Conservation (phyloP, 257 asterid species). For the Gardenia jasminoides region DNA sequence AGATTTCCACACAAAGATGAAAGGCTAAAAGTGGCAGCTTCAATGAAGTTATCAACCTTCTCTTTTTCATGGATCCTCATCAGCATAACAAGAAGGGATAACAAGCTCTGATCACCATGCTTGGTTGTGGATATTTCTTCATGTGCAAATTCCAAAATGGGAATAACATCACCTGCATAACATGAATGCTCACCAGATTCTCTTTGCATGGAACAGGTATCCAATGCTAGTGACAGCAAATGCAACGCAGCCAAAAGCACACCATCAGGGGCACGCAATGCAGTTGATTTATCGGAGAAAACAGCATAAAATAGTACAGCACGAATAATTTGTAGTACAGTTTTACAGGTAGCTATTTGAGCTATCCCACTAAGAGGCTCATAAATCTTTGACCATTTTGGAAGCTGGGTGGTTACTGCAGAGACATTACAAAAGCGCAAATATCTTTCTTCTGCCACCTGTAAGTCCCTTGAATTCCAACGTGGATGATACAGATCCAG, state of each 20-base stretch:
- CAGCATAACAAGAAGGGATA: constrained; percentile 88
- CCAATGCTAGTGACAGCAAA: constrained; percentile 78
- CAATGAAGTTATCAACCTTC: constrained; percentile 51
- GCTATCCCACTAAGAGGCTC: constrained; percentile 82
- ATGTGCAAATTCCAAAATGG: constrained; percentile 67
- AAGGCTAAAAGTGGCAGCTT: constrained; percentile 53
- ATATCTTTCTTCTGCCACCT: constrained; percentile 93
- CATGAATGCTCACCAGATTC: constrained; percentile 52
- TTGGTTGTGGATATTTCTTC: constrained; percentile 62
- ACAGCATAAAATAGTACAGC: constrained; percentile 80
- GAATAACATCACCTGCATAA: constrained; percentile 54
- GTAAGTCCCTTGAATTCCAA: constrained; percentile 88
- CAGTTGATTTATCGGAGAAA: constrained; percentile 47
- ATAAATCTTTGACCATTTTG: constrained; percentile 80
- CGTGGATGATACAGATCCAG: constrained; percentile 96
- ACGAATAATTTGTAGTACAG: constrained; percentile 68
- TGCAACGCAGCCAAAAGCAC: constrained; percentile 80
- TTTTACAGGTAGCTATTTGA: constrained; percentile 80
- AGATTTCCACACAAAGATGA: constrained; percentile 56
- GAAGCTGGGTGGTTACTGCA: constrained; percentile 79
- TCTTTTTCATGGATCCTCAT: constrained; percentile 73
- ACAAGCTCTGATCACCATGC: constrained; percentile 77
- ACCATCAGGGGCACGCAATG: constrained; percentile 82
- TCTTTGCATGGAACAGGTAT: constrained; percentile 63
- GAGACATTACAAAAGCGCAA: constrained; percentile 75